phyloP scores from a whole-genome alignment of 352 stramenopile genomes.

The Pythium biforme region DNA sequence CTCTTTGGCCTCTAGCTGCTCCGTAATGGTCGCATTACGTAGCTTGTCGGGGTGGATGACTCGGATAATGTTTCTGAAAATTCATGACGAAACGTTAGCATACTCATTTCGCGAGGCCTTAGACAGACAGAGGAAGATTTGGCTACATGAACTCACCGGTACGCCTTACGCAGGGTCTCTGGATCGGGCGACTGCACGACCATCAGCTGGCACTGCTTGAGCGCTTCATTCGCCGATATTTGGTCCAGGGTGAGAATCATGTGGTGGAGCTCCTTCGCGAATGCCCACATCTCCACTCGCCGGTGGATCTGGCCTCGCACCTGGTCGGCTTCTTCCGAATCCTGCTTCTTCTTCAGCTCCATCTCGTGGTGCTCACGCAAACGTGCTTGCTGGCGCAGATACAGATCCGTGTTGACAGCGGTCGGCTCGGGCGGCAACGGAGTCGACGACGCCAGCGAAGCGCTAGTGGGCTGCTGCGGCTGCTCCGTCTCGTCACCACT shows the following conservation, averaged over 20 bases:
- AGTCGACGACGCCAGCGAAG: slow-evolving; percentile 31
- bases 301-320: slow-evolving; percentile 76
- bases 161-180: slow-evolving; percentile 81
- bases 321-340: slow-evolving; percentile 77
- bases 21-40: slow-evolving; percentile 65
- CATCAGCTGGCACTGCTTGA: slow-evolving; percentile 75
- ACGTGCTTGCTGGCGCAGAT: slow-evolving; percentile 78
- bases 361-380: slow-evolving; percentile 79
- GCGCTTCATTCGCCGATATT: slow-evolving; percentile 66
- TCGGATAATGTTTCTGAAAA: slow-evolving; percentile 78
- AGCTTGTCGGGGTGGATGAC: slow-evolving; percentile 88
- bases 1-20: slow-evolving; percentile 83
- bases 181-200: slow-evolving; percentile 78
- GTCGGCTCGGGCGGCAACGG: slow-evolving; percentile 73
- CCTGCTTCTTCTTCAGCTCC: slow-evolving; percentile 77
- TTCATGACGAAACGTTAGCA: background rate
- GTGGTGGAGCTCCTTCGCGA: slow-evolving; percentile 77
- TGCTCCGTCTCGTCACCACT: slow-evolving; percentile 24
- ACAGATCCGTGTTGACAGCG: slow-evolving; percentile 69
- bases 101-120: background rate
- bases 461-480: background rate
- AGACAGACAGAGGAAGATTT: background rate
- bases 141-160: slow-evolving; percentile 42
- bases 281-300: slow-evolving; percentile 80
- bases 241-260: slow-evolving; percentile 87